Evolutionary conservation across 306 rosid species (phyloP).

Genomic region (Cyclanthera cordifolia): DNA sequence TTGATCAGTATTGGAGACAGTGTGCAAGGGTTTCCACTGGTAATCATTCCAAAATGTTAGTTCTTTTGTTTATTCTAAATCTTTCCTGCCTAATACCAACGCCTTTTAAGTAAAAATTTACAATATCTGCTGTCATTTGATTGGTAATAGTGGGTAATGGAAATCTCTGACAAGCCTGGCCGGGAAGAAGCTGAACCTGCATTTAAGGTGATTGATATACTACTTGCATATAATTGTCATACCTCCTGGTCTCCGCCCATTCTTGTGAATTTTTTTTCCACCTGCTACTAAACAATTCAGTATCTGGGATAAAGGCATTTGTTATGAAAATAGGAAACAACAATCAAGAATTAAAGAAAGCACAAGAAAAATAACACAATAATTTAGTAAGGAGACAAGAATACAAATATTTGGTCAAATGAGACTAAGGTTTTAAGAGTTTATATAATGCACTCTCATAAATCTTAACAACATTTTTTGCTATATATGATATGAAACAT

Average conservation of each 20-base stretch:
- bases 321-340: too few relatives aligned
- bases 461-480: too few relatives aligned
- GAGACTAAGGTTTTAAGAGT: too few relatives aligned
- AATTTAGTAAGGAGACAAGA: too few relatives aligned
- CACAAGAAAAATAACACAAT: too few relatives aligned
- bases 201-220: conserved; percentile 59
- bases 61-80: conserved; percentile 5
- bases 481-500: neutral
- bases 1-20: conserved; percentile 80
- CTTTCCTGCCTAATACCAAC: conserved; percentile 3
- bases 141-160: conserved; percentile 73
- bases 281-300: neutral
- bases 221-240: neutral
- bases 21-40: conserved; percentile 86
- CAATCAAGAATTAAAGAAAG: too few relatives aligned
- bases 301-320: neutral
- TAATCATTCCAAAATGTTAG: conserved; percentile 31
- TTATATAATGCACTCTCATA: too few relatives aligned
- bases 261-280: neutral
- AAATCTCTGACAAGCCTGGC: conserved; percentile 94
- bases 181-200: conserved; percentile 83
- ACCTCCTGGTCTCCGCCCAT: neutral
- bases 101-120: neutral
- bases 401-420: too few relatives aligned
- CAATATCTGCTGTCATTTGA: conserved; percentile 1